A percentile compares a stretch with the other conserved stretches of the same genome.
phyloP scores from a whole-genome alignment of 768 basidiomycete species.

The Paxillus ammoniavirescens region DNA sequence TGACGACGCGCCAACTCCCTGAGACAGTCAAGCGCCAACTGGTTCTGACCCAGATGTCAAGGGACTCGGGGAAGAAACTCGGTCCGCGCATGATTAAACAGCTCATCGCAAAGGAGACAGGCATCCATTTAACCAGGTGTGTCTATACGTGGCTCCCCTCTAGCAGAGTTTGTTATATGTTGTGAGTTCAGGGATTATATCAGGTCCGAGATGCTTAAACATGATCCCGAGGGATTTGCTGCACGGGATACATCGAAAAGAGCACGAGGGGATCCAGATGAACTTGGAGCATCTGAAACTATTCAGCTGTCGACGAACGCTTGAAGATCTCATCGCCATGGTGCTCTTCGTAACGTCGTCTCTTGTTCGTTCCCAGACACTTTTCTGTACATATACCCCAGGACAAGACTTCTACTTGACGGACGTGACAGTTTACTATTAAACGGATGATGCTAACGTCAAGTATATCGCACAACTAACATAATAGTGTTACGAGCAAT shows the following conservation, averaged over 20 bases:
- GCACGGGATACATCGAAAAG: slow-evolving; percentile 10
- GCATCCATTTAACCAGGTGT: slow-evolving; percentile 34
- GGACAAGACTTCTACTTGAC: too few relatives aligned
- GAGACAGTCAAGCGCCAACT: slow-evolving; percentile 32
- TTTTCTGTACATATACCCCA: too few relatives aligned
- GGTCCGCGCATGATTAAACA: slow-evolving; percentile 31
- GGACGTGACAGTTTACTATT: too few relatives aligned
- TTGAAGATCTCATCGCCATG: neutral
- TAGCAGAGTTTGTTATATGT: neutral
- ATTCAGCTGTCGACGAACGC: neutral
- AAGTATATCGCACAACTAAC: neutral
- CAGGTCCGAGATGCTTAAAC: slow-evolving; percentile 9
- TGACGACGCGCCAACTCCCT: slow-evolving; percentile 27
- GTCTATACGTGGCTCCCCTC: neutral
- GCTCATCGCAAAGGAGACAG: slow-evolving; percentile 27
- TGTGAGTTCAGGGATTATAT: slow-evolving; percentile 9
- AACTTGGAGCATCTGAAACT: neutral
- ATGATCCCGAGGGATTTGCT: slow-evolving; percentile 11
- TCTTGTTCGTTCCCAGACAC: too few relatives aligned
- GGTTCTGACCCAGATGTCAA: slow-evolving; percentile 34
- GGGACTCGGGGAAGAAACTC: slow-evolving; percentile 28
- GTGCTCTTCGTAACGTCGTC: too few relatives aligned
- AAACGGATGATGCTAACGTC: neutral
- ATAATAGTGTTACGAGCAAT: too few relatives aligned
- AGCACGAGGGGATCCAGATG: neutral